phyloP scores from a whole-genome alignment of 2,329 filamentous ascomycete genomes.

The Reticulascus tulasneorum region DNA sequence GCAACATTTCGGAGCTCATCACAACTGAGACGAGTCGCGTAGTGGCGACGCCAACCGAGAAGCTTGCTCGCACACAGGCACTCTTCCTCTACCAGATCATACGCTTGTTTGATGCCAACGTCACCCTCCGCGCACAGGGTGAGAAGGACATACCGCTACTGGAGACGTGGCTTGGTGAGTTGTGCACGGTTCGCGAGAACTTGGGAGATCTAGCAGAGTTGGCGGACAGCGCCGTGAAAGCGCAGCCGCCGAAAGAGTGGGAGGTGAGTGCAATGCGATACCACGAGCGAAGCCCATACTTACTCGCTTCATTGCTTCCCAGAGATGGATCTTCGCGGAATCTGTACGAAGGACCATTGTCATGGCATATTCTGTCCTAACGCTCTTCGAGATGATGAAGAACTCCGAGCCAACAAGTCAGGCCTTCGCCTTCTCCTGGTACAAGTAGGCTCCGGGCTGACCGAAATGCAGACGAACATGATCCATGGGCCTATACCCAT shows the following conservation, averaged over 20 bases:
- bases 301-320: neutral
- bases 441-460: constrained; percentile 8
- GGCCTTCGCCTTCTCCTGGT: too few species aligned
- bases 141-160: constrained; percentile 25
- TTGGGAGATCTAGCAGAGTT: constrained; percentile 15
- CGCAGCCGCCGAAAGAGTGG: constrained; percentile 14
- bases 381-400: constrained; percentile 22
- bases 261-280: constrained; percentile 22
- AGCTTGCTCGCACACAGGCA: constrained; percentile 20
- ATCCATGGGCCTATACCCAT: constrained; percentile 22
- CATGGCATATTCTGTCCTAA: constrained; percentile 23
- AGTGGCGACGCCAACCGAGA: constrained; percentile 18
- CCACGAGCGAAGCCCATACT: too few species aligned
- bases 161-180: constrained; percentile 16
- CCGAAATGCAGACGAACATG: constrained; percentile 6
- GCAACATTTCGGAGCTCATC: constrained; percentile 18
- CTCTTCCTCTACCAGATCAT: constrained; percentile 28
- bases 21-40: constrained; percentile 4
- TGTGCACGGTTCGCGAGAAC: constrained; percentile 23
- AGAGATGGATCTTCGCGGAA: constrained; percentile 31
- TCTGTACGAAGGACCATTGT: constrained; percentile 27
- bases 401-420: constrained; percentile 8
- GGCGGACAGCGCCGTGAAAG: too few species aligned
- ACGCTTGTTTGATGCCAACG: constrained; percentile 29
- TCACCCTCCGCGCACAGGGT: constrained; percentile 25